phyloP scores from a whole-genome alignment of 306 rosid species.

The Dicorynia guianensis region DNA sequence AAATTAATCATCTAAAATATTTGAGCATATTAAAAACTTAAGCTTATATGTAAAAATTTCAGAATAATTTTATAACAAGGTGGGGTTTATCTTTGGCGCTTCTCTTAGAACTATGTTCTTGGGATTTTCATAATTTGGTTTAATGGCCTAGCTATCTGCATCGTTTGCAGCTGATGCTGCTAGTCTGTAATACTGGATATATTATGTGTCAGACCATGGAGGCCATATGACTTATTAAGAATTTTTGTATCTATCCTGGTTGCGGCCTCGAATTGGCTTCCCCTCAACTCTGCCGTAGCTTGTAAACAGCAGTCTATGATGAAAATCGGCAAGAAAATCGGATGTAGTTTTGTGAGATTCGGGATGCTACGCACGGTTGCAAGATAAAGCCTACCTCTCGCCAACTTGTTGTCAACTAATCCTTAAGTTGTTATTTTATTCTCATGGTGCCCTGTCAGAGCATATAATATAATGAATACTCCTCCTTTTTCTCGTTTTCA shows the following conservation, averaged over 20 bases:
- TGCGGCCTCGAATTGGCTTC: background rate
- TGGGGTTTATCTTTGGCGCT: no score
- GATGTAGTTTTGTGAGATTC: background rate
- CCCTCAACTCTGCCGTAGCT: background rate
- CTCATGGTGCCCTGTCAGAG: background rate
- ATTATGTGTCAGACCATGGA: conserved; percentile 24
- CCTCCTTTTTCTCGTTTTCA: conserved; percentile 1
- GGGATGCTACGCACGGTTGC: background rate
- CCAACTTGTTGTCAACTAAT: conserved; percentile 1
- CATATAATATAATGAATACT: background rate
- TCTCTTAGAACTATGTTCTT: no score
- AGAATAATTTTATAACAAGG: no score
- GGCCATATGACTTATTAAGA: background rate
- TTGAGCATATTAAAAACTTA: no score
- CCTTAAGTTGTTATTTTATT: background rate
- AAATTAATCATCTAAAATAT: no score
- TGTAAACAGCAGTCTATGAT: background rate
- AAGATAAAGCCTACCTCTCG: background rate
- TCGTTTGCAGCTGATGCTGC: background rate
- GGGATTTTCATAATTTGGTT: no score
- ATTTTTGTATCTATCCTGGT: background rate
- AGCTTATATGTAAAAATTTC: no score
- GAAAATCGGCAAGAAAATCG: background rate
- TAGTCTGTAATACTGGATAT: no score
- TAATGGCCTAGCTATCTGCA: background rate